phyloP scores from a whole-genome alignment of 345 rosid species.

The Syzygium grande region DNA sequence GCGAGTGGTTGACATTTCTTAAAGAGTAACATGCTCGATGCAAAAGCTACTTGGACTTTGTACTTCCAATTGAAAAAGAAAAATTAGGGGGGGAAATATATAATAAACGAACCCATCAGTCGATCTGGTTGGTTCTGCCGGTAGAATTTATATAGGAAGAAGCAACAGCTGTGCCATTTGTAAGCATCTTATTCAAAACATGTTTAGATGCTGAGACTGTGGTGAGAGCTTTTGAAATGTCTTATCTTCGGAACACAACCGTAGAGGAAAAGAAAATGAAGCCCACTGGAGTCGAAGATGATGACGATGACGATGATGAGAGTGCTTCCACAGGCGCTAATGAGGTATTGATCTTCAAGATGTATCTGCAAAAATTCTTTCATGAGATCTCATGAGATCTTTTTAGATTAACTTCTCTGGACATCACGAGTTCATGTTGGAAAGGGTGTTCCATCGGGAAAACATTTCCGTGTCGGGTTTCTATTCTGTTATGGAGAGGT shows the following conservation, averaged over 20 bases:
- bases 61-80: background rate
- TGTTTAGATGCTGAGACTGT: background rate
- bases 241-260: background rate
- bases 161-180: background rate
- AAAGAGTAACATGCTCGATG: background rate
- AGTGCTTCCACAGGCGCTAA: background rate
- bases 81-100: background rate
- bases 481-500: background rate
- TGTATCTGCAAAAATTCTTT: background rate
- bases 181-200: background rate
- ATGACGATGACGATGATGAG: background rate
- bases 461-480: background rate
- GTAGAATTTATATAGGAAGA: background rate
- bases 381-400: background rate
- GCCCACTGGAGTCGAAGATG: background rate
- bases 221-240: background rate
- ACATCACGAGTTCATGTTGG: background rate
- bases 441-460: background rate
- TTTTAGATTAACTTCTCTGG: background rate
- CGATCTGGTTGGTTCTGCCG: background rate
- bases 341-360: background rate
- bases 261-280: background rate
- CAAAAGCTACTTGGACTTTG: background rate
- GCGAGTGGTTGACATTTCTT: constrained; percentile 1
- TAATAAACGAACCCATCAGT: background rate